A percentile compares a stretch with the other conserved stretches of the same genome.
These are phyloP conservation scores for Annona squamosa DNA, from an alignment of 164 flowering plant genomes.

Conservation along the genomic window DNA sequence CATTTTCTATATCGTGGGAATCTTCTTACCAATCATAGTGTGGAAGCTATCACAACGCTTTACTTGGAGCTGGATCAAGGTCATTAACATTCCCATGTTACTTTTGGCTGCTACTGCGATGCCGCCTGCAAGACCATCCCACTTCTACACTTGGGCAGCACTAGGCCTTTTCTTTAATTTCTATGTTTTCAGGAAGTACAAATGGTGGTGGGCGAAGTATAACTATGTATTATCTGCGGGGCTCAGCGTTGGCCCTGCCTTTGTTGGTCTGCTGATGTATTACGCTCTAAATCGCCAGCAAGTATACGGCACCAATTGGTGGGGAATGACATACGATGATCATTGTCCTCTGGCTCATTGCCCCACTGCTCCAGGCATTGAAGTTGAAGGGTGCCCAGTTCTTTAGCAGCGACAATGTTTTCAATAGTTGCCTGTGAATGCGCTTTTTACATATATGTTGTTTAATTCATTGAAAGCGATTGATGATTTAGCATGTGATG, in stretches of 20 bases:
- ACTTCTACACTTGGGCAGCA: background rate
- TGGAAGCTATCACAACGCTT: background rate
- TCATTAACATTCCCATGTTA: slow-evolving; percentile 17
- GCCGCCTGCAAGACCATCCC: background rate
- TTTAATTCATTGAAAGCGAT: too few species aligned
- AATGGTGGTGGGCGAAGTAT: background rate
- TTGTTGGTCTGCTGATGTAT: background rate
- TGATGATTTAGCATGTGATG: too few species aligned
- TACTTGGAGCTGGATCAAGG: slow-evolving; percentile 36
- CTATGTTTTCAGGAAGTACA: background rate
- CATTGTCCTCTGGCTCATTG: background rate
- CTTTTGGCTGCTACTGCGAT: background rate
- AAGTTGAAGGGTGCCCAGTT: slow-evolving; percentile 3
- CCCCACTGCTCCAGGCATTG: background rate
- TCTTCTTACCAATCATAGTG: background rate
- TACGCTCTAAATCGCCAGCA: background rate
- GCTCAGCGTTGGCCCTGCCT: background rate
- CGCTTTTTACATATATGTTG: too few species aligned
- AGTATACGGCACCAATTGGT: background rate
- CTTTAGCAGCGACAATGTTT: background rate
- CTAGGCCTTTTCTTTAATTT: background rate
- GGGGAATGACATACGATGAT: background rate
- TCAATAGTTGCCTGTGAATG: too few species aligned
- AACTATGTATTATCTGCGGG: background rate
- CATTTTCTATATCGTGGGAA: background rate